These are phyloP conservation scores for Geoglossum glabrum DNA, from an alignment of 495 filamentous ascomycete species.

Conservation along the genomic window DNA sequence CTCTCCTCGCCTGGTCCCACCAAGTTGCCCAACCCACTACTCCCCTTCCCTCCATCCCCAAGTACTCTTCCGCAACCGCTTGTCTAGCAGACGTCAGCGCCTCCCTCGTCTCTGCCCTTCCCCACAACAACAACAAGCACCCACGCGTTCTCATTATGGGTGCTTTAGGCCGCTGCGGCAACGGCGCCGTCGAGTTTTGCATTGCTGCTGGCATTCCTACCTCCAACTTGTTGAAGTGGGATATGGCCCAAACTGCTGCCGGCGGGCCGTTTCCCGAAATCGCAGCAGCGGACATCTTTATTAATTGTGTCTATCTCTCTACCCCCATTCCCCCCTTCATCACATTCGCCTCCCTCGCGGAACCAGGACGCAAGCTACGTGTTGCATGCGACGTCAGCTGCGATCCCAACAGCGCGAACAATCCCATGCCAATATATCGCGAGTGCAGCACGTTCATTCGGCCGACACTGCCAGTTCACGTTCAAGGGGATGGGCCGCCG, in stretches of 20 bases:
- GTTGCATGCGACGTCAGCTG: slow-evolving; percentile 1
- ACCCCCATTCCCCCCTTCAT: slow-evolving; percentile 1
- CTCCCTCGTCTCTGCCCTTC: not conserved
- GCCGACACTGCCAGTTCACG: slow-evolving; percentile 45
- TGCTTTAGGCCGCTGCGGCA: not conserved
- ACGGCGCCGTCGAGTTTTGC: slow-evolving; percentile 2
- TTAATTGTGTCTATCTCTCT: slow-evolving; percentile 4
- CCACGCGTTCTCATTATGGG: slow-evolving; percentile 3
- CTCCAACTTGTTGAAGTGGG: not conserved
- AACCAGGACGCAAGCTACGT: not conserved
- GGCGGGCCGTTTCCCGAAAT: slow-evolving; percentile 1
- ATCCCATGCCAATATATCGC: slow-evolving; percentile 69
- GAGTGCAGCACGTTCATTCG: slow-evolving; percentile 64
- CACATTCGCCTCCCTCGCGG: not conserved
- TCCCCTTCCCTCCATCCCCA: not conserved
- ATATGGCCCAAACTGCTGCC: not conserved
- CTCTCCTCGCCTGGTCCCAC: not conserved
- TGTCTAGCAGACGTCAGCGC: not conserved
- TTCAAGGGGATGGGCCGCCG: slow-evolving; percentile 28
- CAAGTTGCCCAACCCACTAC: not conserved
- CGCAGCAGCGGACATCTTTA: not conserved
- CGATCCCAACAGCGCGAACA: slow-evolving; percentile 21
- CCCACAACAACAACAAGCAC: not conserved
- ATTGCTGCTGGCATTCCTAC: not conserved
- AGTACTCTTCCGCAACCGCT: not conserved